Evolutionary conservation across 768 basidiomycete genomes (phyloP).

Genomic region (Erythrobasidium yunnanense): DNA sequence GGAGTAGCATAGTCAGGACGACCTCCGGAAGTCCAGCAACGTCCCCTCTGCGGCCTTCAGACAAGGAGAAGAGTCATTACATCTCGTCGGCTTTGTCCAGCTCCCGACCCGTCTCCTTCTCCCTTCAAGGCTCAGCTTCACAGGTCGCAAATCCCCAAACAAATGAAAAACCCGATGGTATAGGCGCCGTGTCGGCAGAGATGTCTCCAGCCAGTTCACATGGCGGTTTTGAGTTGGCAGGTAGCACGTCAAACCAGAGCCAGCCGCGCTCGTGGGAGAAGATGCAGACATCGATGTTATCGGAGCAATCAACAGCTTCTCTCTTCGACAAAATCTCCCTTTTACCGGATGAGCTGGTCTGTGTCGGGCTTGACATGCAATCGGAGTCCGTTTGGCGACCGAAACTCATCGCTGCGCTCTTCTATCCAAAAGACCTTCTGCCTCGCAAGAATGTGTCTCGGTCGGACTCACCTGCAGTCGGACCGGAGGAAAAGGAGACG

Average conservation of each 20-base stretch:
- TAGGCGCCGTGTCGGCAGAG: too few relatives aligned
- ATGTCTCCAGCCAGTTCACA: too few relatives aligned
- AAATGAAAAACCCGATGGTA: too few relatives aligned
- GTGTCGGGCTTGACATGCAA: constrained; percentile 63
- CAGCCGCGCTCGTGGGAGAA: constrained; percentile 26
- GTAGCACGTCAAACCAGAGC: too few relatives aligned
- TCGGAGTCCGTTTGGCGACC: constrained; percentile 60
- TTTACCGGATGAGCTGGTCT: constrained; percentile 60
- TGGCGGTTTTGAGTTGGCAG: too few relatives aligned
- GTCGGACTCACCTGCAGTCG: not conserved
- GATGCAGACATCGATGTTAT: constrained; percentile 18
- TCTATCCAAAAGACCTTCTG: constrained; percentile 55
- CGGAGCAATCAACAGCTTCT: not conserved
- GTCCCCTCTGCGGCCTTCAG: not conserved
- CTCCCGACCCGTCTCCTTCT: not conserved
- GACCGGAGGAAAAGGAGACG: not conserved
- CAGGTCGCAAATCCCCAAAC: too few relatives aligned
- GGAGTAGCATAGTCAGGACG: too few relatives aligned
- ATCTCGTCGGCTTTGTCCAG: not conserved
- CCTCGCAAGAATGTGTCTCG: not conserved
- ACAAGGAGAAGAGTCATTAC: not conserved
- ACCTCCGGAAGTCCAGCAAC: not conserved
- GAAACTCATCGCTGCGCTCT: constrained; percentile 66
- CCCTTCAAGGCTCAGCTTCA: not conserved
- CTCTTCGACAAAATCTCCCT: constrained; percentile 49